Evolutionary conservation across 2,329 filamentous ascomycete genomes (phyloP), one percentile per base, ranked within the genome.

Genomic region (Polychaeton citri): DNA sequence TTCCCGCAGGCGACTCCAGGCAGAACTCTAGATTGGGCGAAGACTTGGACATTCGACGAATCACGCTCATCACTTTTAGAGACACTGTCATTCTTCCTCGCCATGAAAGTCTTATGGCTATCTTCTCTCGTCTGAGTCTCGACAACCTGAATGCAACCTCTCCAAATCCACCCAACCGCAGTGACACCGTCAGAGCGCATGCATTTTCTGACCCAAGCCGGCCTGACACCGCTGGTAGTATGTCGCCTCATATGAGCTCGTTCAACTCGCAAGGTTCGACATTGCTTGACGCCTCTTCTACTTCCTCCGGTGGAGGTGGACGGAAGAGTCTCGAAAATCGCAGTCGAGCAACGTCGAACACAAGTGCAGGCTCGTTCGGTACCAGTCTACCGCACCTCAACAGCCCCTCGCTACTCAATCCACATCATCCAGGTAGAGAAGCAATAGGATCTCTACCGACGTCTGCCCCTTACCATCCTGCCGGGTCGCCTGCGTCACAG

Each of bases 61-160:
- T 96, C 30, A 85, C 93, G 0, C 72, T 98, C 15, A 78, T 85
- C 16, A 76, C 82, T 3, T 98, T 90, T 62, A 78, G 90, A 35
- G 90, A 98, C 57, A 78, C 74, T 15, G 76, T 98, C 38, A 84
- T 98, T 34, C 65, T 98, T 1, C 84, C 85, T 1, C 78, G 88
- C 34, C 90, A 93, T 59, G 87, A 95, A 38, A 78, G 75, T 5
- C 72, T 98, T 17, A 92, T 90, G 65, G 74, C 76, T 5, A 88
- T 90, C 38, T 95, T 95, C 62, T 93, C 84, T 2, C 77, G 88
- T 2, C 69, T 96, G 0, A 87, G 80, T 3, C 74, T 96, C 2
- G 87, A 95, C 44, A 90, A 81, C 42, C 60, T 69, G 15, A 66
- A 64, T 41, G 59, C 62, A 7, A 59, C 65, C 10, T 51, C 39